phyloP scores from a whole-genome alignment of 345 rosid species.

The Citrus medica region DNA sequence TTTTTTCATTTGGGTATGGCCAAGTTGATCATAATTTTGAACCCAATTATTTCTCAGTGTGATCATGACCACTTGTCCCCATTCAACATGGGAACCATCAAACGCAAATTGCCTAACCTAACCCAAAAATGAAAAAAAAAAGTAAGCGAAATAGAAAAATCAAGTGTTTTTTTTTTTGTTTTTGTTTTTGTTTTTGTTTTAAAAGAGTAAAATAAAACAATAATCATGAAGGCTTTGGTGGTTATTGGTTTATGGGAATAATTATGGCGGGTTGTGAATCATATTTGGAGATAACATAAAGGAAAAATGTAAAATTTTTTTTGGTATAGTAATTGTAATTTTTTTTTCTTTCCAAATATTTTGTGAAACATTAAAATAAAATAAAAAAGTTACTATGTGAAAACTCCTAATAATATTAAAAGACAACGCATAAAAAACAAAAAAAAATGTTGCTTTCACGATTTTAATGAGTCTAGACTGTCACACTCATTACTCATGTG shows the following conservation, averaged over 20 bases:
- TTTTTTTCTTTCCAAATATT: too few relatives aligned
- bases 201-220: neutral
- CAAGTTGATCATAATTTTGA: neutral
- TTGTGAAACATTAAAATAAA: neutral
- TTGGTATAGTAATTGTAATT: neutral
- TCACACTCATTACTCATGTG: neutral
- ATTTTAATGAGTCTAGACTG: neutral
- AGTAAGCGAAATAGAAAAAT: neutral
- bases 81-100: slow-evolving; percentile 2
- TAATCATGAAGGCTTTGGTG: neutral
- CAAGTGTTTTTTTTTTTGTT: neutral
- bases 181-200: neutral
- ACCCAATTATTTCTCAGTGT: neutral
- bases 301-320: neutral
- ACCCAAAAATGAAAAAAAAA: neutral
- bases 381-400: neutral
- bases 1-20: neutral
- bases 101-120: neutral
- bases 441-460: neutral
- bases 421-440: neutral
- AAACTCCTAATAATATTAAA: neutral
- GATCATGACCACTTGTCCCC: neutral
- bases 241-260: neutral
- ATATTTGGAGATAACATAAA: neutral
- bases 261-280: neutral